These are phyloP conservation scores for Trichoderma simmonsii DNA, from an alignment of 2,329 filamentous ascomycete species.

Conservation along the genomic window DNA sequence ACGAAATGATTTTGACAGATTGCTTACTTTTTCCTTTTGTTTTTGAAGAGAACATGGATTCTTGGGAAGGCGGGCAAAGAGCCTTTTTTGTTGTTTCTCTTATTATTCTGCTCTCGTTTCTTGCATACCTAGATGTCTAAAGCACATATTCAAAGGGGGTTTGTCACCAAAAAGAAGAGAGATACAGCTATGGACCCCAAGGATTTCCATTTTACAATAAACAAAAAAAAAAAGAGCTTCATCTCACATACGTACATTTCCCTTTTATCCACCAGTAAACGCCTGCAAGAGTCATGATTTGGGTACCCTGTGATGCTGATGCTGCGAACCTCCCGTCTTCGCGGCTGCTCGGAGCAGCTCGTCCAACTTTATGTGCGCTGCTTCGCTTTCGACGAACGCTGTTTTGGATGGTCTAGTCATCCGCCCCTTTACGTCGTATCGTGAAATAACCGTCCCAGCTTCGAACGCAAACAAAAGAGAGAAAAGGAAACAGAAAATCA, in stretches of 20 bases:
- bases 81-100: neutral
- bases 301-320: slow-evolving; percentile 1
- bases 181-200: neutral
- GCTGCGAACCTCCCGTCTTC: neutral
- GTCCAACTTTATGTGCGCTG: neutral
- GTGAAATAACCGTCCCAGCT: neutral
- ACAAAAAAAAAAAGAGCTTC: slow-evolving; percentile 11
- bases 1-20: slow-evolving; percentile 12
- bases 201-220: slow-evolving; percentile 4
- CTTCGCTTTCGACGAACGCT: neutral
- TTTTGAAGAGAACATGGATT: slow-evolving; percentile 5
- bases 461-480: neutral
- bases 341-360: neutral
- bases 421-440: neutral
- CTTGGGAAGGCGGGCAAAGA: neutral
- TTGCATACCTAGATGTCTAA: slow-evolving; percentile 16
- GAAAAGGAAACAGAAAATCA: neutral
- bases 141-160: neutral
- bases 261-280: slow-evolving; percentile 3
- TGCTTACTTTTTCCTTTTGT: neutral
- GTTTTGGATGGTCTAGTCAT: neutral
- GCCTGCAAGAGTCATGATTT: slow-evolving; percentile 10
- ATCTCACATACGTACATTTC: neutral
- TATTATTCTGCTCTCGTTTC: neutral
- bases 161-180: neutral